These are phyloP conservation scores for Penicillium capsulatum DNA, from an alignment of 2,329 filamentous ascomycete genomes.

Conservation along the genomic window DNA sequence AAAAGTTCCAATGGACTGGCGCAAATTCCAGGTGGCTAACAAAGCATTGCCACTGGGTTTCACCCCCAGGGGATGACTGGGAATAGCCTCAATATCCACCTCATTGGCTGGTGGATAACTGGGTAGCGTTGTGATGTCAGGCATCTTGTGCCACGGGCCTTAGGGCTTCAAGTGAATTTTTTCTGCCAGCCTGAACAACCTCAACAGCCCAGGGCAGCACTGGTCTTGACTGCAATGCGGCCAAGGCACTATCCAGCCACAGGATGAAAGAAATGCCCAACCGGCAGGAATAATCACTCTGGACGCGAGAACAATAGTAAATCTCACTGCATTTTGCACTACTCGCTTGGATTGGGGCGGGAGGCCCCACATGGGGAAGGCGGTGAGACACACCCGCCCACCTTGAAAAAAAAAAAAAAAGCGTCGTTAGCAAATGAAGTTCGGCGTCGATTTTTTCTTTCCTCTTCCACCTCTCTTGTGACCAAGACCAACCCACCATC, in stretches of 20 bases:
- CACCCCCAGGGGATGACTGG: slow-evolving; percentile 74
- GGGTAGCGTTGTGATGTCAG: slow-evolving; percentile 31
- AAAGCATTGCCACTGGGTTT: slow-evolving; percentile 85
- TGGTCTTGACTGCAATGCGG: neutral
- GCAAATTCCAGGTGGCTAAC: slow-evolving; percentile 62
- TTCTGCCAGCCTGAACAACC: slow-evolving; percentile 13
- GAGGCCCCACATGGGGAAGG: slow-evolving; percentile 8
- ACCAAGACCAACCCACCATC: slow-evolving; percentile 19
- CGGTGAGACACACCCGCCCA: slow-evolving; percentile 15
- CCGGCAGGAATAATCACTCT: slow-evolving; percentile 1
- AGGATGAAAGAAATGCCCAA: neutral
- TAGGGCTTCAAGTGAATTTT: slow-evolving; percentile 22
- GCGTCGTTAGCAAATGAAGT: slow-evolving; percentile 21
- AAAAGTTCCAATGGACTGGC: slow-evolving; percentile 62
- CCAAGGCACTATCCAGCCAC: neutral
- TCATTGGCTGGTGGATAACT: slow-evolving; percentile 17
- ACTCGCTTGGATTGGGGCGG: slow-evolving; percentile 18
- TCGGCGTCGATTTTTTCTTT: slow-evolving; percentile 24
- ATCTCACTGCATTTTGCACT: slow-evolving; percentile 1
- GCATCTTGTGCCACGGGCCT: slow-evolving; percentile 26
- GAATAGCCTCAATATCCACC: slow-evolving; percentile 53
- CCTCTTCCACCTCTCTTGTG: slow-evolving; percentile 24
- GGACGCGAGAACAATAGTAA: slow-evolving; percentile 4
- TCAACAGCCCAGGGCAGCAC: slow-evolving; percentile 1
- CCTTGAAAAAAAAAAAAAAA: slow-evolving; percentile 26